phyloP scores from a whole-genome alignment of 805 yeast species.

The Myxozyma udenii region DNA sequence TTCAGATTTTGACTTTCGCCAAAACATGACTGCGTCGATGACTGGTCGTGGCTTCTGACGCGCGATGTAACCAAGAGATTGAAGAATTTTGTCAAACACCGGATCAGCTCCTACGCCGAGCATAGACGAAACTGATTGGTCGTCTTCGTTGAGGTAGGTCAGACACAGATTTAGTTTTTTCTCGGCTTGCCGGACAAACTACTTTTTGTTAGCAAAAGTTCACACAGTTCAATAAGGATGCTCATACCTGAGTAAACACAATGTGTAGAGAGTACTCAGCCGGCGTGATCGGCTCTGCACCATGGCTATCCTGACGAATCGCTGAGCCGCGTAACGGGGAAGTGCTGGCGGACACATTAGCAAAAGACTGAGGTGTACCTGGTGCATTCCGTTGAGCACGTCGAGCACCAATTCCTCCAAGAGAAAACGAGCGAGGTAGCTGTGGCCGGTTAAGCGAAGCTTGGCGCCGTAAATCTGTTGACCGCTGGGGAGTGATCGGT shows the following conservation, averaged over 20 bases:
- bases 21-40: conserved; percentile 95
- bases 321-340: not conserved
- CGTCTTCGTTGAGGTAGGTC: conserved; percentile 59
- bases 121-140: conserved; percentile 74
- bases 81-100: conserved; percentile 78
- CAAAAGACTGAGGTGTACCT: conserved; percentile 15
- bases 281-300: conserved; percentile 59
- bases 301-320: not conserved
- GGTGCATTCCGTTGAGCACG: conserved; percentile 5
- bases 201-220: not conserved
- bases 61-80: conserved; percentile 86
- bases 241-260: conserved; percentile 68
- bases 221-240: not conserved
- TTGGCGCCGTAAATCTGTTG: conserved; percentile 10
- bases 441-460: conserved; percentile 11
- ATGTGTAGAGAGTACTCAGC: conserved; percentile 93
- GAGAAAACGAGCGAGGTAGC: conserved; percentile 20
- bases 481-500: not conserved
- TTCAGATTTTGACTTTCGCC: conserved; percentile 93
- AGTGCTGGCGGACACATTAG: conserved; percentile 6
- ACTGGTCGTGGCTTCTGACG: conserved; percentile 89
- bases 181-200: conserved; percentile 89
- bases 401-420: conserved; percentile 13
- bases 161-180: conserved; percentile 73
- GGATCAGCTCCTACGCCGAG: conserved; percentile 84